These are phyloP conservation scores for Starmerella sp. DNA, from an alignment of 805 yeast genomes.

Conservation along the genomic window DNA sequence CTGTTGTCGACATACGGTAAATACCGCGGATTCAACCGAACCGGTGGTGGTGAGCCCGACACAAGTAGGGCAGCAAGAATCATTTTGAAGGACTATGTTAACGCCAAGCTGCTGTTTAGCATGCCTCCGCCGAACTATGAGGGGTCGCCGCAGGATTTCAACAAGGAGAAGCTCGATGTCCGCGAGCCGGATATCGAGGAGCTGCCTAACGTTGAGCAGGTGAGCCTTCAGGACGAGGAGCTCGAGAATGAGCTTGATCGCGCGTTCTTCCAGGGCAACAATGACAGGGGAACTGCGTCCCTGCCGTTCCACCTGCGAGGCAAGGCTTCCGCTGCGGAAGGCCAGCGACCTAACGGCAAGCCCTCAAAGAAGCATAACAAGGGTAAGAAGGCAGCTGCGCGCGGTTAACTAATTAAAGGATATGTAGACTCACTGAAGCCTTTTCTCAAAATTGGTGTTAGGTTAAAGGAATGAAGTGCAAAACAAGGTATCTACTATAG, in stretches of 20 bases:
- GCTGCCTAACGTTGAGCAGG: constrained; percentile 26
- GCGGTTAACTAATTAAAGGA: background rate
- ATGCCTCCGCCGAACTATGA: constrained; percentile 75
- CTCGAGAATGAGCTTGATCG: constrained; percentile 75
- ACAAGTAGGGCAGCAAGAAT: constrained; percentile 89
- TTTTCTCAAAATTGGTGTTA: background rate
- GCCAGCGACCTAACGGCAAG: constrained; percentile 12
- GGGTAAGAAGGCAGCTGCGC: constrained; percentile 36
- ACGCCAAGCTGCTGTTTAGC: constrained; percentile 73
- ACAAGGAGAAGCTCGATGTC: constrained; percentile 67
- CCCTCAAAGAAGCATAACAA: constrained; percentile 55
- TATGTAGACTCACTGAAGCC: too few relatives aligned
- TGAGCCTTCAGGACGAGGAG: constrained; percentile 24
- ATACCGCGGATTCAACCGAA: constrained; percentile 87
- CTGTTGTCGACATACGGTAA: constrained; percentile 83
- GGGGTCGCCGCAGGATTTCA: constrained; percentile 53
- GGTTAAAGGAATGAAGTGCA: background rate
- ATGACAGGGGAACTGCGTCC: constrained; percentile 49
- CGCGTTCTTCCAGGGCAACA: constrained; percentile 68
- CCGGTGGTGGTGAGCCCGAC: constrained; percentile 95
- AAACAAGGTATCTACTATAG: background rate
- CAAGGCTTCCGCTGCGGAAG: constrained; percentile 4
- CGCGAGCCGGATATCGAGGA: constrained; percentile 44
- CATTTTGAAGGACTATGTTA: constrained; percentile 86
- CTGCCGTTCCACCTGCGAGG: constrained; percentile 58